These are phyloP conservation scores for Vitis amurensis DNA, from an alignment of 164 flowering plant species.

Conservation along the genomic window DNA sequence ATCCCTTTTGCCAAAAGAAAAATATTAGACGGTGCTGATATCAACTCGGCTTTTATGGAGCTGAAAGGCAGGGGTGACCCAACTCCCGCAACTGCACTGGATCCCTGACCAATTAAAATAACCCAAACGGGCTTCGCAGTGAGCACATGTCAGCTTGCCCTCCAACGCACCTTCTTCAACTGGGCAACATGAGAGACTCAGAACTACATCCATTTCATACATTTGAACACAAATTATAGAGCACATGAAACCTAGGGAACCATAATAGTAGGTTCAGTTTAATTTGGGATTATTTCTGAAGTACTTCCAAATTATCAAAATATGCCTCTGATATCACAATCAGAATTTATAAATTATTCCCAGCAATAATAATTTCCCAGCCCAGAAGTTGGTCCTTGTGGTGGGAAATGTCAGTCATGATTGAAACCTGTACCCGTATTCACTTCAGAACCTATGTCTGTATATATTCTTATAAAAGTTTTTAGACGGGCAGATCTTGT, in stretches of 20 bases:
- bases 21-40: conserved; percentile 49
- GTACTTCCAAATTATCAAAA: no score
- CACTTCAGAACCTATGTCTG: no score
- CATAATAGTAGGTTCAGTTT: not conserved
- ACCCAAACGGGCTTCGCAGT: conserved; percentile 93
- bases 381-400: no score
- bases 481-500: no score
- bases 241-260: not conserved
- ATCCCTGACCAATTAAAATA: conserved; percentile 97
- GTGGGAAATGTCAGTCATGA: no score
- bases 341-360: no score
- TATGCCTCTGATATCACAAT: no score
- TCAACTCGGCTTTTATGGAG: conserved; percentile 85
- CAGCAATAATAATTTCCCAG: no score
- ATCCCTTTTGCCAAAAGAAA: not conserved
- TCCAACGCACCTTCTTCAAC: conserved; percentile 93
- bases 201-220: not conserved
- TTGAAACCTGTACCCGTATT: no score
- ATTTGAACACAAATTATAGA: no score
- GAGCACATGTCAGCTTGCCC: conserved; percentile 81
- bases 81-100: conserved; percentile 98
- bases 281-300: not conserved
- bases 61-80: conserved; percentile 99
- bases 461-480: no score
- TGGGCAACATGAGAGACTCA: conserved; percentile 21